A percentile compares a stretch with the other conserved stretches of the same genome.
These are phyloP conservation scores for Mycena filopes DNA, from an alignment of 768 basidiomycete genomes.

Conservation along the genomic window DNA sequence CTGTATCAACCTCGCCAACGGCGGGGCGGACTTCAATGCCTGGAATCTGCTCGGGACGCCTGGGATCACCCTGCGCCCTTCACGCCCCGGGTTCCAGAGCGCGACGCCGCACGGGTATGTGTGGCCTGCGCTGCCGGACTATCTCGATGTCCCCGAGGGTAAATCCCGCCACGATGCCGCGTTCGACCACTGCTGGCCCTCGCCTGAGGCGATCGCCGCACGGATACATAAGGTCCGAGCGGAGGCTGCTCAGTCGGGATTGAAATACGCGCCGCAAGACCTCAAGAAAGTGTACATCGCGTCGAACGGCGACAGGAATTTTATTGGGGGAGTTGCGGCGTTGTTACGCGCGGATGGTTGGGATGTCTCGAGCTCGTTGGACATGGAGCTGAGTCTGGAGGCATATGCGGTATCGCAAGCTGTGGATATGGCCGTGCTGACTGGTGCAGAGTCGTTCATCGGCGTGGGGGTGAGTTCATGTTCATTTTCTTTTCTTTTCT, in stretches of 20 bases:
- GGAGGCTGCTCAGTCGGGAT: neutral
- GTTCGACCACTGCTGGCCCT: conserved; percentile 54
- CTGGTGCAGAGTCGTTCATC: conserved; percentile 57
- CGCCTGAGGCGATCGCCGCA: conserved; percentile 50
- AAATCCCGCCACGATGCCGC: conserved; percentile 40
- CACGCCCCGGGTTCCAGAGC: no score
- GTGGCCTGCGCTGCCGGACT: conserved; percentile 47
- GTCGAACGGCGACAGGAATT: conserved; percentile 54
- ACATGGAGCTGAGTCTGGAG: conserved; percentile 52
- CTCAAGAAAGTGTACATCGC: conserved; percentile 56
- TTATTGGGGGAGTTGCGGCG: conserved; percentile 50
- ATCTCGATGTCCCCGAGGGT: conserved; percentile 35
- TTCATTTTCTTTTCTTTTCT: conserved; percentile 9
- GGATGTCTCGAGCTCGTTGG: conserved; percentile 52
- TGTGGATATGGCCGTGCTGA: conserved; percentile 61
- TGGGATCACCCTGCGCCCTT: neutral
- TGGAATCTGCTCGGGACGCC: conserved; percentile 52
- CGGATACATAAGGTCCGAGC: conserved; percentile 46
- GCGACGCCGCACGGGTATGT: conserved; percentile 36
- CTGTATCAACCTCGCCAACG: conserved; percentile 50
- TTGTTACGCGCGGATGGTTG: conserved; percentile 49
- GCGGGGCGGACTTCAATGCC: conserved; percentile 48
- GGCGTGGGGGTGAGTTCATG: conserved; percentile 57
- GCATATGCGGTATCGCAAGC: conserved; percentile 56
- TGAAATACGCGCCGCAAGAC: conserved; percentile 2